A percentile compares a stretch with the other conserved stretches of the same genome.
phyloP scores from a whole-genome alignment of 202 grass and related monocot species.

The Saccharum hybrid region DNA sequence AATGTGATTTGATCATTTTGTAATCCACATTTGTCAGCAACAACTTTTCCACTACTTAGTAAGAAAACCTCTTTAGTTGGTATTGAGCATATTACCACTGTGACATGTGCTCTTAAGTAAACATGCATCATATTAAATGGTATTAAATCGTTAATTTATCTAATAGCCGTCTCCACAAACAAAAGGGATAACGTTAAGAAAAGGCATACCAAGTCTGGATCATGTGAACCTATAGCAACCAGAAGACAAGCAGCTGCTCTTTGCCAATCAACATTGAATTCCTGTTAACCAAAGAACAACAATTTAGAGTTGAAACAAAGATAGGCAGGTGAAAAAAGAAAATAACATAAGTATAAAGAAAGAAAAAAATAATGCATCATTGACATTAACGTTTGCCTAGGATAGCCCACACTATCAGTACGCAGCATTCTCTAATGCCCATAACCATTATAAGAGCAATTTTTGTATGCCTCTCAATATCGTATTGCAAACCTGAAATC shows the following conservation, averaged over 20 bases:
- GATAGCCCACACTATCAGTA: not conserved
- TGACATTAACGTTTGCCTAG: not conserved
- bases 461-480: not conserved
- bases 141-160: conserved; percentile 30
- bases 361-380: conserved; percentile 20
- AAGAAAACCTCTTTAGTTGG: not conserved
- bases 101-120: conserved; percentile 10
- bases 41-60: not conserved
- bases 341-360: conserved; percentile 15
- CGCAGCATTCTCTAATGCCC: not conserved
- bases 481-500: not conserved
- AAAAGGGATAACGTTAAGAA: conserved; percentile 16
- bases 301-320: conserved; percentile 30
- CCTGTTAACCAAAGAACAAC: conserved; percentile 51
- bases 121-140: not conserved
- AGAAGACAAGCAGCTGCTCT: conserved; percentile 85
- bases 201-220: conserved; percentile 80
- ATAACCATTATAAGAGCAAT: conserved; percentile 27
- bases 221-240: conserved; percentile 88
- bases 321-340: conserved; percentile 31
- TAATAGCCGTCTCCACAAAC: conserved; percentile 11
- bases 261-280: conserved; percentile 95
- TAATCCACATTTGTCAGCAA: not conserved
- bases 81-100: not conserved
- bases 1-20: not conserved